Evolutionary conservation across 2,329 filamentous ascomycete genomes (phyloP).

Genomic region (Clarireedia homoeocarpa): DNA sequence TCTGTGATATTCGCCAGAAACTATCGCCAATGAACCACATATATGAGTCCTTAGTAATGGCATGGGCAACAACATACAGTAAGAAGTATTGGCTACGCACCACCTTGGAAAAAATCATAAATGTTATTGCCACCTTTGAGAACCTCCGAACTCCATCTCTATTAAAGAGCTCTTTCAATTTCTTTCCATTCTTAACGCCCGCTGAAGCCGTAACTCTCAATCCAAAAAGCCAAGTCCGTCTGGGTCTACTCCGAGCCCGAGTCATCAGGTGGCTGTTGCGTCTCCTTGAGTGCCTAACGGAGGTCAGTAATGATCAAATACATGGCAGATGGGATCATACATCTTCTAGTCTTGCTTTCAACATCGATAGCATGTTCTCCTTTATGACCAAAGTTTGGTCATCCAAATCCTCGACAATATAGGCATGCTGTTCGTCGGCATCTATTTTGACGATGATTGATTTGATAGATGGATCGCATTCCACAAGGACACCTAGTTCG

Average conservation of each 20-base stretch:
- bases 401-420: conserved; percentile 74
- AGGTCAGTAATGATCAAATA: conserved; percentile 6
- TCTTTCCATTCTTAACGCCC: no score
- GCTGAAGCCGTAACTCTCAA: no score
- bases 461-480: conserved; percentile 82
- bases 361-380: conserved; percentile 58
- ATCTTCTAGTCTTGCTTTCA: conserved; percentile 63
- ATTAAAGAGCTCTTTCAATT: no score
- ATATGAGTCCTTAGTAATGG: no score
- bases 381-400: conserved; percentile 70
- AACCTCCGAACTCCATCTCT: no score
- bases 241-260: conserved; percentile 8
- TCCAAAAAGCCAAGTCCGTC: background rate
- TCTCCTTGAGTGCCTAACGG: conserved; percentile 26
- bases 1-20: no score
- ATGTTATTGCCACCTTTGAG: no score
- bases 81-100: no score
- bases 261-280: conserved; percentile 19
- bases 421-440: conserved; percentile 54
- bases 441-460: conserved; percentile 77
- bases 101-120: no score
- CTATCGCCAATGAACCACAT: no score
- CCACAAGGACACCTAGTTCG: conserved; percentile 58
- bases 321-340: conserved; percentile 36
- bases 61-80: no score